Conservation (phyloP, 2,329 filamentous ascomycete genomes). For the Fusarium praegraminearum region DNA sequence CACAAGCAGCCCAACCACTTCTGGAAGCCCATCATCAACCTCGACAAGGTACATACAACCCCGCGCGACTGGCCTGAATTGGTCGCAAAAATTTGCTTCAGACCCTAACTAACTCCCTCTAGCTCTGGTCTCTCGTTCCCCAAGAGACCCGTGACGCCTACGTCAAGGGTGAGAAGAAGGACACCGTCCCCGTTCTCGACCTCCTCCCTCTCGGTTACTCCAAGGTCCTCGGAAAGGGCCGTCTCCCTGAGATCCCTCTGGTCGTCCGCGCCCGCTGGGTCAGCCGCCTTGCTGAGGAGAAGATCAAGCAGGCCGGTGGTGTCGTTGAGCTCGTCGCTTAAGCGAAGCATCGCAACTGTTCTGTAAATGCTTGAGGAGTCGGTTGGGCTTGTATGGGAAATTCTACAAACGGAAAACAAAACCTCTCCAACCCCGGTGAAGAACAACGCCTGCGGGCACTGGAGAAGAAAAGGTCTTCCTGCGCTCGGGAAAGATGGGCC, state of each 20-base stretch:
- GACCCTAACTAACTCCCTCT: slow-evolving; percentile 48
- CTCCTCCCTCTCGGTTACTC: slow-evolving; percentile 97
- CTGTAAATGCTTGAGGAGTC: slow-evolving; percentile 47
- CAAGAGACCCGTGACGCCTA: slow-evolving; percentile 93
- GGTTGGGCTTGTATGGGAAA: slow-evolving; percentile 48
- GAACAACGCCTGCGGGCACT: slow-evolving; percentile 14
- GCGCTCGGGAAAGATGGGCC: slow-evolving; percentile 36
- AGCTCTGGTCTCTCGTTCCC: slow-evolving; percentile 97
- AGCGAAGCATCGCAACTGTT: slow-evolving; percentile 42
- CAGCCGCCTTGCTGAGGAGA: slow-evolving; percentile 95
- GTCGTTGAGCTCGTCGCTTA: slow-evolving; percentile 95
- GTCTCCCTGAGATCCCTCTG: slow-evolving; percentile 90
- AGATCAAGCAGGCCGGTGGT: slow-evolving; percentile 98
- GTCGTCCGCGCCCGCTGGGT: slow-evolving; percentile 97
- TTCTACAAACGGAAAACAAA: slow-evolving; percentile 45
- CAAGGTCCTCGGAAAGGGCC: slow-evolving; percentile 98
- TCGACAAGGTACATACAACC: slow-evolving; percentile 82
- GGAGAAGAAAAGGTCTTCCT: slow-evolving; percentile 41
- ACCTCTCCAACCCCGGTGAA: slow-evolving; percentile 44
- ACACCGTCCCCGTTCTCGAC: slow-evolving; percentile 97
- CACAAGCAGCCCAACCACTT: slow-evolving; percentile 95
- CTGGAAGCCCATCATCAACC: slow-evolving; percentile 99
- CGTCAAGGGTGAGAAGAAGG: slow-evolving; percentile 80
- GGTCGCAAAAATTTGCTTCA: background rate
- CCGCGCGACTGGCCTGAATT: slow-evolving; percentile 10